Base-by-base conservation (phyloP, 83 land plant genomes). In the Picea abies region DNA sequence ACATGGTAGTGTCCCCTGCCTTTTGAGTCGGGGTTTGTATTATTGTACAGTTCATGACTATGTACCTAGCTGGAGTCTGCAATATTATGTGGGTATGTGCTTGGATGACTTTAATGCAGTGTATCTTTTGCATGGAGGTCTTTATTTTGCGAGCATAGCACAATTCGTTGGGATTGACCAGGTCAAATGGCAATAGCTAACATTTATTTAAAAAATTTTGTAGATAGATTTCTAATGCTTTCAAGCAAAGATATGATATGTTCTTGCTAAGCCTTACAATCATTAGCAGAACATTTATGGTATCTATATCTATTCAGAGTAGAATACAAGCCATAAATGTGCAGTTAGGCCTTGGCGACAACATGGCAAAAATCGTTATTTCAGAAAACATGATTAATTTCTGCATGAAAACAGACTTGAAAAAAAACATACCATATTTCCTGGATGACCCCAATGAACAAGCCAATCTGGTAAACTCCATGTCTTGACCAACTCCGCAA, bases 381-480 rank as follows among this genome's bases (percentile, higher is more conserved):
- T 60, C 22, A 61, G 80, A 60, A 79, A 23, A 60, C 14, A 29
- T 75, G 29, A 75, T 22, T 5, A 22, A 75, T 56, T 56, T 56
- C 9, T 56, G 58, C 3, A 56, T 11, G 2, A 75, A 17, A 44
- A 47, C 60, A 22, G 4, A 14, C 10, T 9, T 4, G 22, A 44
- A n/a, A 75, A 75, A n/a, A 75, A 56, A 56, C 70, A 20, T 86
- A 93, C 97, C 97, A 94, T 94, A 86, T 92, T 93, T 3, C 94
- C 98, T 1, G 98, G 98, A 83, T 95, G 98, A 52, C 98, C 98
- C 98, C 98, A 95, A 35, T 95, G 98, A 26, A 93, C 96, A 62
- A 95, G 92, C 98, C 96, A 95, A 26, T 89, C 94, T 64, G 98
- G 98, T 47, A 93, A 91, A 79, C 83, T 84, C 89, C 66, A 89